These are phyloP conservation scores for Fusarium sp. DNA, from an alignment of 2,329 filamentous ascomycete species.

Conservation along the genomic window DNA sequence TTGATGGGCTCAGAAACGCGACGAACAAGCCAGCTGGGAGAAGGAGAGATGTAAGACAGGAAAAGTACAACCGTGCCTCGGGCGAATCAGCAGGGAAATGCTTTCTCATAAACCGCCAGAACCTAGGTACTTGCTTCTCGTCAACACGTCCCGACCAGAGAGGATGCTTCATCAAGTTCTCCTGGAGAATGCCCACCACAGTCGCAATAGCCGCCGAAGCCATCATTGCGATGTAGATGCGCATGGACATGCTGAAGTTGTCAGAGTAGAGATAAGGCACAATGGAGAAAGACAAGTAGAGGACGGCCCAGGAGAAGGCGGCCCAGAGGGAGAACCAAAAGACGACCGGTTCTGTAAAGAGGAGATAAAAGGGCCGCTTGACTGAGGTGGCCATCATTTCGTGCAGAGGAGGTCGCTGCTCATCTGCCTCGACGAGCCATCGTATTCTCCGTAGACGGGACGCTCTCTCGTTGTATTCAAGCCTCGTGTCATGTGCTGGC, in stretches of 20 bases:
- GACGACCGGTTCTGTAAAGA: conserved; percentile 79
- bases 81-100: conserved; percentile 65
- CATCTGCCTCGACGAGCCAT: conserved; percentile 83
- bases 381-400: conserved; percentile 79
- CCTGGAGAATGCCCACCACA: conserved; percentile 74
- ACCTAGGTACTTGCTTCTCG: conserved; percentile 41
- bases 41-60: conserved; percentile 77
- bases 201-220: conserved; percentile 73
- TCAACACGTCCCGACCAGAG: conserved; percentile 45
- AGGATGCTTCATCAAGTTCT: conserved; percentile 65
- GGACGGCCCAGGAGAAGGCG: conserved; percentile 86
- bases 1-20: conserved; percentile 45
- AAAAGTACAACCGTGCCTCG: conserved; percentile 84
- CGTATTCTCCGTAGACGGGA: conserved; percentile 63
- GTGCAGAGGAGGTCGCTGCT: conserved; percentile 72
- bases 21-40: conserved; percentile 80
- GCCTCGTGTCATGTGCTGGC: conserved; percentile 6
- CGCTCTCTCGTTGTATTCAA: conserved; percentile 10
- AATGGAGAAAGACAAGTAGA: conserved; percentile 85
- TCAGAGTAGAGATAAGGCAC: conserved; percentile 79
- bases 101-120: conserved; percentile 58
- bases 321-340: conserved; percentile 93
- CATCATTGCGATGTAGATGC: conserved; percentile 78
- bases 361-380: conserved; percentile 79
- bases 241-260: conserved; percentile 72